Percentiles rank a stretch among this genome's conserved stretches.
phyloP scores from a whole-genome alignment of 2,329 filamentous ascomycete genomes.

The Colletotrichum coccodes region DNA sequence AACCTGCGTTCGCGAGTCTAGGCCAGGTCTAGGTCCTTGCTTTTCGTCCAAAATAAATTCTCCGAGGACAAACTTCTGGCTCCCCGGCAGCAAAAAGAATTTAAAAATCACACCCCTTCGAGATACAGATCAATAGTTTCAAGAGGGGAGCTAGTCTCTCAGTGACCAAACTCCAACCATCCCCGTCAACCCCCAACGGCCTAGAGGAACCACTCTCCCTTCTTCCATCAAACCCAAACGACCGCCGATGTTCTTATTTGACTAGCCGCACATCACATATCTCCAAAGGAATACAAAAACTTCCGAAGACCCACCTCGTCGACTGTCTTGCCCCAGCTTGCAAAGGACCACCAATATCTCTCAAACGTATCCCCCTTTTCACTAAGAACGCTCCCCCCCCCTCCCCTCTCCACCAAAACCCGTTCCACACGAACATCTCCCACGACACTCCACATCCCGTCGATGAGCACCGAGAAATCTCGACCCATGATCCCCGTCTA shows the following conservation, averaged over 20 bases:
- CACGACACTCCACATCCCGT: slow-evolving; percentile 20
- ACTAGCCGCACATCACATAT: neutral
- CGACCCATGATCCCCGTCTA: slow-evolving; percentile 15
- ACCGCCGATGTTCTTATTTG: neutral
- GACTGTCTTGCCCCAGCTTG: neutral
- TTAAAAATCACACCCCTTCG: neutral
- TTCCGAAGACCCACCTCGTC: neutral
- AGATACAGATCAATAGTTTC: neutral
- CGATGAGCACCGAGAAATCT: neutral
- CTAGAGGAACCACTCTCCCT: neutral
- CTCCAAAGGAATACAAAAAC: neutral
- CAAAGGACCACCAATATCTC: neutral
- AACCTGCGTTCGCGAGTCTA: too few species aligned
- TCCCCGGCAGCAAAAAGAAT: neutral
- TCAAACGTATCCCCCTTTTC: slow-evolving; percentile 19
- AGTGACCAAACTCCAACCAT: neutral
- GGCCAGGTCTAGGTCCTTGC: neutral
- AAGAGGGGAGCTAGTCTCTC: neutral
- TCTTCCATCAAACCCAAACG: neutral
- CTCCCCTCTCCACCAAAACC: neutral
- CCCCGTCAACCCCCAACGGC: neutral
- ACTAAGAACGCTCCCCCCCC: neutral
- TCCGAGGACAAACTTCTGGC: slow-evolving; percentile 2
- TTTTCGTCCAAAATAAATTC: neutral
- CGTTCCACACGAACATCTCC: slow-evolving; percentile 4